phyloP scores from a whole-genome alignment of 257 asterid genomes.

The Penstemon barbatus region DNA sequence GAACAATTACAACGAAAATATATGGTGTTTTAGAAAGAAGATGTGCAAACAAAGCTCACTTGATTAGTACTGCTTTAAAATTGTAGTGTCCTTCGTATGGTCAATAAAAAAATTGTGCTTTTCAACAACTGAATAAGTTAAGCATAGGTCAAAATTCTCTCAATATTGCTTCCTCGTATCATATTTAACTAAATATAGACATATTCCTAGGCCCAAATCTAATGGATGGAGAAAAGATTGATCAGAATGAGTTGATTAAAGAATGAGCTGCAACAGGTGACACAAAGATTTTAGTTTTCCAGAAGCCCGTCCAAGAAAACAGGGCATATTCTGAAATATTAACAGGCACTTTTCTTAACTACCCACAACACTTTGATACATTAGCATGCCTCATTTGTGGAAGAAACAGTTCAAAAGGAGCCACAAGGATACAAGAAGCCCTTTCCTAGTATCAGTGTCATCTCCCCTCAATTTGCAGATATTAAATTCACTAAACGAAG shows the following conservation, averaged over 20 bases:
- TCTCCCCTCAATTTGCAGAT: neutral
- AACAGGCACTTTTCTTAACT: constrained; percentile 2
- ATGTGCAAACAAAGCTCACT: constrained; percentile 9
- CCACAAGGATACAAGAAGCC: neutral
- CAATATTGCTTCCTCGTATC: neutral
- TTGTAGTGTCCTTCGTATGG: neutral
- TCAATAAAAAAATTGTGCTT: neutral
- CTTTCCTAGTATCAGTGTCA: neutral
- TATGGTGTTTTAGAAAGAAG: neutral
- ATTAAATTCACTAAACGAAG: neutral
- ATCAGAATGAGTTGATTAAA: neutral
- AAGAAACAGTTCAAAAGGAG: neutral
- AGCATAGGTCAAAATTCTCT: neutral
- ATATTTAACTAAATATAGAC: neutral
- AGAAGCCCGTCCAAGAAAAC: constrained; percentile 5
- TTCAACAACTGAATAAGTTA: constrained; percentile 2
- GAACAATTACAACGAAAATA: neutral
- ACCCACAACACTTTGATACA: neutral
- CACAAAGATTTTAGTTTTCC: constrained; percentile 13
- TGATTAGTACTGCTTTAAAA: neutral
- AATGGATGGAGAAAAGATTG: too few relatives aligned
- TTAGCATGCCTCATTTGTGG: constrained; percentile 11
- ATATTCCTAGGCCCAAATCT: too few relatives aligned
- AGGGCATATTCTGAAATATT: neutral
- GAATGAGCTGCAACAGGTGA: constrained; percentile 10